These are phyloP conservation scores for Phytopythium boreale DNA, from an alignment of 352 stramenopile species.

Conservation along the genomic window DNA sequence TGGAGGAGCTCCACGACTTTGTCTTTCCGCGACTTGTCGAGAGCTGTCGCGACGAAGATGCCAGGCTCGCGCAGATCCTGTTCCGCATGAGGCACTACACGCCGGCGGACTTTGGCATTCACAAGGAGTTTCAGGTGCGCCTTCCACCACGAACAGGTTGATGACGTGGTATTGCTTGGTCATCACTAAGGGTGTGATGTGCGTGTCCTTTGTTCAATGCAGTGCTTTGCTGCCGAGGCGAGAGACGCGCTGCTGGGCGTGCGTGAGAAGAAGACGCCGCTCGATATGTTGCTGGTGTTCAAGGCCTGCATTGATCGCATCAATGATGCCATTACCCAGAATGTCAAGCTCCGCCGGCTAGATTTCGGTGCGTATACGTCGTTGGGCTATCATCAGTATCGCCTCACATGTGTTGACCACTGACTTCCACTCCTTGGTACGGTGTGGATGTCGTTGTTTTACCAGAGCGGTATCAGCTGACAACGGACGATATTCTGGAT, in stretches of 20 bases:
- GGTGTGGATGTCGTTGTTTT: not conserved
- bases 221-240: conserved; percentile 45
- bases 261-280: conserved; percentile 47
- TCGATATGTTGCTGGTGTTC: conserved; percentile 75
- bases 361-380: conserved; percentile 34
- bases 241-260: conserved; percentile 35
- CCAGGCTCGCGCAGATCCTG: conserved; percentile 37
- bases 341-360: conserved; percentile 50
- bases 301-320: conserved; percentile 64
- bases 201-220: not conserved
- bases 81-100: conserved; percentile 57
- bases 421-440: not conserved
- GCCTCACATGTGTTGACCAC: not conserved
- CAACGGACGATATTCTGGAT: conserved; percentile 80
- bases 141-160: not conserved
- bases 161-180: not conserved
- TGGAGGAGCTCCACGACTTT: conserved; percentile 59
- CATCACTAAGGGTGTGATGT: not conserved
- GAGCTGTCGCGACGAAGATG: conserved; percentile 47
- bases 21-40: conserved; percentile 49
- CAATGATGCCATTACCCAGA: conserved; percentile 48
- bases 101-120: conserved; percentile 64
- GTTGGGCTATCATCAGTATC: not conserved
- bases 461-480: conserved; percentile 53
- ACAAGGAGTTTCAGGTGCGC: conserved; percentile 64